phyloP scores from a whole-genome alignment of 2,329 filamentous ascomycete species.

The Xylariales sp. region DNA sequence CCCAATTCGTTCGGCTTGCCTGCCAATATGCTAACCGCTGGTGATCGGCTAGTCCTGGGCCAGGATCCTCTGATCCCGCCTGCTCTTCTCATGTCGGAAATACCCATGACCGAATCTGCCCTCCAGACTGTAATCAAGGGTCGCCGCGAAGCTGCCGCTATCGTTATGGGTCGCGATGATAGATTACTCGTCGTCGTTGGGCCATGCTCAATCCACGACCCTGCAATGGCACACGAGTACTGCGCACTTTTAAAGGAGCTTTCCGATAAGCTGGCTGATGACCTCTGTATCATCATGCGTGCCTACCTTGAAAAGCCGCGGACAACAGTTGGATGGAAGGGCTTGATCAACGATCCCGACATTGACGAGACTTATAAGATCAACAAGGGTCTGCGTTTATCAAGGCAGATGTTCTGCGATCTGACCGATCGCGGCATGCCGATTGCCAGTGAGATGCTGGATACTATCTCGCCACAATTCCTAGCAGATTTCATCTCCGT shows the following conservation, averaged over 20 bases:
- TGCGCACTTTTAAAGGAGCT: constrained; percentile 71
- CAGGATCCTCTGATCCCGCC: constrained; percentile 93
- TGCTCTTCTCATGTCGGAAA: constrained; percentile 78
- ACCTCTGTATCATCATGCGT: constrained; percentile 93
- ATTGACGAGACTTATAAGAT: constrained; percentile 97
- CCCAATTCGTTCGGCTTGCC: too few relatives aligned
- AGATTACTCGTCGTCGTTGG: constrained; percentile 91
- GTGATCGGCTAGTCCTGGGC: constrained; percentile 64
- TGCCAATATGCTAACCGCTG: too few relatives aligned
- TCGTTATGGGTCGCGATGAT: constrained; percentile 76
- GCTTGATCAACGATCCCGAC: constrained; percentile 97
- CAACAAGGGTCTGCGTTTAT: constrained; percentile 93
- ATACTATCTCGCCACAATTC: constrained; percentile 98
- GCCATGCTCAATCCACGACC: constrained; percentile 97
- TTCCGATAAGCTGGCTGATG: constrained; percentile 72
- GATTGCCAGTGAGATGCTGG: constrained; percentile 96
- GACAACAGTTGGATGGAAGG: constrained; percentile 98
- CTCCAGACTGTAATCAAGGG: constrained; percentile 67
- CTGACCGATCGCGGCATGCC: constrained; percentile 84
- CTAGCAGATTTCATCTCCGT: constrained; percentile 93
- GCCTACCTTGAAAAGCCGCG: constrained; percentile 98
- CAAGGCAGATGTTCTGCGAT: constrained; percentile 89
- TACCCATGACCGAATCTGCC: constrained; percentile 63
- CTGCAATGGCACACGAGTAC: constrained; percentile 82
- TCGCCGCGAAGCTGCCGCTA: constrained; percentile 62